Conservation (phyloP, 2,329 filamentous ascomycete genomes). For the Helminthosporium solani region DNA sequence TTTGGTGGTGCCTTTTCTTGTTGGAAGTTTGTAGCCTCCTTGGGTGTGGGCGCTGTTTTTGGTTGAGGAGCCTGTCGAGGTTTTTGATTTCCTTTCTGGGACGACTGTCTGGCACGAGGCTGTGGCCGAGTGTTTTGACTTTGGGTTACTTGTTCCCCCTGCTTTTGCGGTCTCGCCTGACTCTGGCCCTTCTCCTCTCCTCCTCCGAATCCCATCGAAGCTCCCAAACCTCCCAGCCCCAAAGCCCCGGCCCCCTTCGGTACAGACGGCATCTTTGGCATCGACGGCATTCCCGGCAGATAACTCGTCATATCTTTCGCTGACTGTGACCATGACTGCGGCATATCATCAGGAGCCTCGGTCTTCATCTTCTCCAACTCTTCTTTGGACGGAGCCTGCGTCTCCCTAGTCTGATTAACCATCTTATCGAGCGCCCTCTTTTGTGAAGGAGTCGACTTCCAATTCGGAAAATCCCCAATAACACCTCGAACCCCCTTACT, state of each 20-base stretch:
- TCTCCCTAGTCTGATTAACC: slow-evolving; percentile 39
- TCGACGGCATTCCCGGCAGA: slow-evolving; percentile 12
- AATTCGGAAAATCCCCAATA: slow-evolving; percentile 38
- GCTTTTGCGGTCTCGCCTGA: neutral
- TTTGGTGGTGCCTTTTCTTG: no score
- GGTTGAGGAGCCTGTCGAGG: slow-evolving; percentile 5
- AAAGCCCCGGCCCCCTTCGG: slow-evolving; percentile 14
- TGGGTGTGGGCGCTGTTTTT: slow-evolving; percentile 8
- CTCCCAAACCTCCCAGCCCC: slow-evolving; percentile 30
- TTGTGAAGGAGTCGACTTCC: slow-evolving; percentile 36
- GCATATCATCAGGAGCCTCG: slow-evolving; percentile 36
- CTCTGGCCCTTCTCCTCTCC: slow-evolving; percentile 7
- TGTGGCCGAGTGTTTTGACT: slow-evolving; percentile 8
- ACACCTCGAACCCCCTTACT: slow-evolving; percentile 36
- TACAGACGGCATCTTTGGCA: slow-evolving; percentile 14
- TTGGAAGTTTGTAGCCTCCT: no score
- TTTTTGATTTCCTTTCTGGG: slow-evolving; percentile 12
- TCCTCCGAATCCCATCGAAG: slow-evolving; percentile 23
- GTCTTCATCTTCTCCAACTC: slow-evolving; percentile 39
- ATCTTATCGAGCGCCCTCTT: slow-evolving; percentile 42
- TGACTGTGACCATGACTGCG: slow-evolving; percentile 21
- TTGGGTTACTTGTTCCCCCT: slow-evolving; percentile 4
- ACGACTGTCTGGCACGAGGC: slow-evolving; percentile 8
- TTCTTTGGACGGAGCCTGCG: slow-evolving; percentile 32
- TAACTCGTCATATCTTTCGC: slow-evolving; percentile 13